These are phyloP conservation scores for Meyerozyma guilliermondii DNA, from an alignment of 1,139 yeast species.

Conservation along the genomic window DNA sequence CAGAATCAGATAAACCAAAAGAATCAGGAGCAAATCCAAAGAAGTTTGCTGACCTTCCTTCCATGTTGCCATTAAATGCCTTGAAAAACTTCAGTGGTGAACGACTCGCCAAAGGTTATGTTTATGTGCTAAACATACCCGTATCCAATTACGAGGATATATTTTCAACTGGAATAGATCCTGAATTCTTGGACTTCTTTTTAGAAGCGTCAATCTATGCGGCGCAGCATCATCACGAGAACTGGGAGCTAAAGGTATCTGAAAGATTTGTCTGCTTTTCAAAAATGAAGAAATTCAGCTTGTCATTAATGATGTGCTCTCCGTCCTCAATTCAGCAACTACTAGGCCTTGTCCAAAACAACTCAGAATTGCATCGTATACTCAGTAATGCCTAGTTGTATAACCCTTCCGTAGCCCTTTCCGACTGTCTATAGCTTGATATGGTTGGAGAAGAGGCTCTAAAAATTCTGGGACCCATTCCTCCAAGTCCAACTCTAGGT, in stretches of 20 bases:
- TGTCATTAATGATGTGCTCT: slow-evolving; percentile 19
- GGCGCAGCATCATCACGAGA: slow-evolving; percentile 12
- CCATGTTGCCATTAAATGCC: neutral
- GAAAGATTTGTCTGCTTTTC: slow-evolving; percentile 17
- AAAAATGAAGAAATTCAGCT: slow-evolving; percentile 19
- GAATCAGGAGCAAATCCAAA: slow-evolving; percentile 2
- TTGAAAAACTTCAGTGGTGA: slow-evolving; percentile 4
- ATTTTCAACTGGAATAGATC: slow-evolving; percentile 53
- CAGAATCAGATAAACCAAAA: neutral
- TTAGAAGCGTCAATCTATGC: slow-evolving; percentile 39
- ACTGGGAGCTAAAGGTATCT: slow-evolving; percentile 16
- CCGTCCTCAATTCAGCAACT: slow-evolving; percentile 3
- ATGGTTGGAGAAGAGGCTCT: slow-evolving; percentile 39
- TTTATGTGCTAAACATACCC: slow-evolving; percentile 33
- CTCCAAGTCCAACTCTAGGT: slow-evolving; percentile 32
- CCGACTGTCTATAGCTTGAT: neutral
- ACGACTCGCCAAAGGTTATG: slow-evolving; percentile 30
- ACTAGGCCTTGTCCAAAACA: slow-evolving; percentile 3
- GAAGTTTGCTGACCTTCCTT: neutral
- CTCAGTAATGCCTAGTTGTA: neutral
- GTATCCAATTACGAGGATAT: slow-evolving; percentile 24
- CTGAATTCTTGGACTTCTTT: slow-evolving; percentile 48
- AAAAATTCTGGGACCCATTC: slow-evolving; percentile 32
- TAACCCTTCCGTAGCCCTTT: neutral
- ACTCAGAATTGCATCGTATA: neutral